Evolutionary conservation across 495 filamentous ascomycete genomes (phyloP), one percentile per base, ranked within the genome.

Genomic region (Letharia columbiana): DNA sequence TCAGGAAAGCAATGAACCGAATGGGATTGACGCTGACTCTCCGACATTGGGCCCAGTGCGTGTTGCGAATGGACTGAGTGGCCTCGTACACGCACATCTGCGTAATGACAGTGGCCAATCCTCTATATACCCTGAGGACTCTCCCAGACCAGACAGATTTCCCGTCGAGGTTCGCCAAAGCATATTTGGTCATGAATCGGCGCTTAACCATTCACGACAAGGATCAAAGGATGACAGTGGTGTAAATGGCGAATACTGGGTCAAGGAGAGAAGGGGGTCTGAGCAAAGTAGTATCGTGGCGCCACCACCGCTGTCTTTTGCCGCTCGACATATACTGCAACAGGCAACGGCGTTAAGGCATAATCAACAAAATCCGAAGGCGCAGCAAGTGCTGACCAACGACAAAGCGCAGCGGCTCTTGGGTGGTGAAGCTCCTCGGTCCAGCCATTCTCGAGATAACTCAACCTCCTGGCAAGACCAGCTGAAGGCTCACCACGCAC

Each of bases 71-170:
- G 90, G 89, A 17, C 80, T 97, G 28, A 91, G 86, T 71, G 89
- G 89, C 28, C 82, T 97, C 75, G 87, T 97, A 47, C 87, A 88
- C 41, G 86, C 91, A 65, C 95, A 98, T 76, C 81, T 99, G 18
- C 88, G 94, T 33, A 84, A 84, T 18, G 85, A 89, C 62, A 98
- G 94, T 76, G 87, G 87, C 63, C 79, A 82, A 50, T 96, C 92
- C 33, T 93, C 91, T 0, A 80, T 94, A 56, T 90, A 87, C 73
- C 86, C 81, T 47, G 77, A 78, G 13, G 76, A 76, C 47, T 79
- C 82, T 4, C 75, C 77, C 40, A 71, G 71, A n/a, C 67, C 74
- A 4, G 76, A 74, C 12, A 75, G 75, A 1, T 81, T 81, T 50
- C 75, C 80, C 52, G 62, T 60, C 49, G 70, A 66, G 23, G 62